Conservation (phyloP, 768 basidiomycete genomes). For the Leccinum uliginosum region DNA sequence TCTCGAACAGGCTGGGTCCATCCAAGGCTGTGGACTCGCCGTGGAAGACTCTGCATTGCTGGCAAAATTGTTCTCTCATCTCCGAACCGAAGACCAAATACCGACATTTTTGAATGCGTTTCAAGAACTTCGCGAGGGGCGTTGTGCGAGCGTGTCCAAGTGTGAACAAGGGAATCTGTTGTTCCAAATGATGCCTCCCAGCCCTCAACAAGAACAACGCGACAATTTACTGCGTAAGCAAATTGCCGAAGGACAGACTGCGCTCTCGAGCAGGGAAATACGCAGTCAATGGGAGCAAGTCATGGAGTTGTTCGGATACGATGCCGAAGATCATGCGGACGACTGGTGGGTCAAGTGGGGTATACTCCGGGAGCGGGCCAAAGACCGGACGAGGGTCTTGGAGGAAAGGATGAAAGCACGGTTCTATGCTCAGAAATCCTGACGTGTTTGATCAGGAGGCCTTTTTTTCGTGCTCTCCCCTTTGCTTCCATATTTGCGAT, state of each 20-base stretch:
- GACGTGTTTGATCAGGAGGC: not conserved
- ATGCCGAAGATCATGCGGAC: constrained; percentile 53
- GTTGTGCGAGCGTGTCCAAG: constrained; percentile 42
- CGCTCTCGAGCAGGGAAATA: constrained; percentile 28
- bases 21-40: constrained; percentile 47
- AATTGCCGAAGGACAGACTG: constrained; percentile 44
- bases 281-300: constrained; percentile 47
- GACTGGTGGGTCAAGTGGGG: constrained; percentile 67
- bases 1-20: constrained; percentile 44
- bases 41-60: constrained; percentile 63
- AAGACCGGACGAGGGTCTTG: constrained; percentile 17
- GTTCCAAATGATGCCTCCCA: constrained; percentile 41
- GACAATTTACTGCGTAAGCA: constrained; percentile 38
- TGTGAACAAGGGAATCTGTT: constrained; percentile 44
- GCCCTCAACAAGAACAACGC: constrained; percentile 41
- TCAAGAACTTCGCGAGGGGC: constrained; percentile 53
- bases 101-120: constrained; percentile 48
- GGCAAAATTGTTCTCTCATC: constrained; percentile 53
- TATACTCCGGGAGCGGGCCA: constrained; percentile 37
- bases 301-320: constrained; percentile 45
- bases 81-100: constrained; percentile 45
- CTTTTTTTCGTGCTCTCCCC: not conserved
- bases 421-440: not conserved
- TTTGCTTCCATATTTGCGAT: not conserved
- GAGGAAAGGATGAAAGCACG: constrained; percentile 14